Evolutionary conservation across 2,329 filamentous ascomycete species (phyloP), one percentile per base, ranked within the genome.

Genomic region (Pyricularia grisea): DNA sequence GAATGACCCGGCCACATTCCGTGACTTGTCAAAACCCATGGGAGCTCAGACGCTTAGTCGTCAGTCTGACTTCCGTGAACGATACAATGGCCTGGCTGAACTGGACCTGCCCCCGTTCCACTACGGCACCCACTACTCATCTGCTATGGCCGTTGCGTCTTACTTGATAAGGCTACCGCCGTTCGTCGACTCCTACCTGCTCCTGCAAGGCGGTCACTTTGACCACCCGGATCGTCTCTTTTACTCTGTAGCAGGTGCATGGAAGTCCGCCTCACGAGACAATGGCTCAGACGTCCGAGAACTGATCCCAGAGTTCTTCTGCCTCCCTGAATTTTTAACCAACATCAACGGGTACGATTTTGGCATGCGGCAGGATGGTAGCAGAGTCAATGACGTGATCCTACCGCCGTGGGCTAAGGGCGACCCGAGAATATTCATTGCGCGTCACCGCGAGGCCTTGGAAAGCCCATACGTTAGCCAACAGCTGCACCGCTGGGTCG

Each of bases 51-150:
- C 90, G 1, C 81, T 85, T 0, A 85, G 87, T 69, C 87, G 94
- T 72, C 91, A 96, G 72, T 83, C 87, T 0, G 92, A 93, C 7
- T 97, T 95, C 74, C 86, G 88, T 67, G 92, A 96, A 74, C 88
- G 93, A 33, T 98, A 97, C 77, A 88, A 90, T 73, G 92, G 92
- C 20, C 90, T 99, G 77, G 90, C 90, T 0, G 95, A 98, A 76
- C 97, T 99, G 84, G 92, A 90, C 9, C 94, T 97, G 65, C 90
- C 92, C 0, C 92, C 95, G 0, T 99, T 97, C 77, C 95, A 99
- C 77, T 99, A 98, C 73, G 95, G 95, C 23, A 99, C 96, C 0
- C 96, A 99, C 77, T 99, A 99, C 78, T 98, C 95, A 1, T 98
- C 95, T 2, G 95, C 95, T 9, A 99, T 98, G 95, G 97, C 97